Base-by-base conservation (phyloP, 306 rosid genomes). In the Glycyrrhiza uralensis region DNA sequence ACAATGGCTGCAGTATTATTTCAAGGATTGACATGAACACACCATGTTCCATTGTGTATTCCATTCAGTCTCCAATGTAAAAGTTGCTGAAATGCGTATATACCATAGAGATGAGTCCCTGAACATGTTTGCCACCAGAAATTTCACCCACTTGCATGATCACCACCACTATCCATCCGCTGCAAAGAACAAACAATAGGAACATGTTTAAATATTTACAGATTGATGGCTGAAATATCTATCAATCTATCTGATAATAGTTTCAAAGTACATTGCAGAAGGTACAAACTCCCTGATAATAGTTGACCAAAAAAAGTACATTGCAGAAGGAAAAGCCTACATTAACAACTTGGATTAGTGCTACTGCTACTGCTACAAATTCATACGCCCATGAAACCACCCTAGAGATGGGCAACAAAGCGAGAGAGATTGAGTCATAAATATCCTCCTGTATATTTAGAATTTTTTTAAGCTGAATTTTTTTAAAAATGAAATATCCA, bases 121-220 rank as follows among this genome's bases (percentile, higher is more conserved):
- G 5, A 13, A 23, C 79, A 19, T 45, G 51, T 47, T 46, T 55
- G 46, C 44, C 54, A 67, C 71, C 62, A 23, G 65, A 56, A 55
- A 71, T 39, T 60, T 79, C 66, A 66, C 36, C 60, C 58, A 44
- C 61, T 73, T 45, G 74, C 74, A 24, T 35, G 2, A 52, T 71
- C 54, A 8, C 57, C 70, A 45, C 19, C 45, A 58, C 11, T 14
- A 54, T 81, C 86, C 78, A 85, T 88, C 65, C 76, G 85, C 97
- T 86, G 90, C 79, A 81, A 81, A 51, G 41, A 68, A 67, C 19
- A 35, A 63, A 71, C 41, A 68, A 69, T 45, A 66, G 35, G 8
- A 79, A 35, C 18, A 32, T 9, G 41, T 19, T 56, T 30, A 68
- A 76, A 77, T 46, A 65, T 24, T 52, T 36, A 42, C 24, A 44